Evolutionary conservation across 108 stramenopile genomes (phyloP), one percentile per base, ranked within the genome.

Genomic region (Bacterosira constricta): DNA sequence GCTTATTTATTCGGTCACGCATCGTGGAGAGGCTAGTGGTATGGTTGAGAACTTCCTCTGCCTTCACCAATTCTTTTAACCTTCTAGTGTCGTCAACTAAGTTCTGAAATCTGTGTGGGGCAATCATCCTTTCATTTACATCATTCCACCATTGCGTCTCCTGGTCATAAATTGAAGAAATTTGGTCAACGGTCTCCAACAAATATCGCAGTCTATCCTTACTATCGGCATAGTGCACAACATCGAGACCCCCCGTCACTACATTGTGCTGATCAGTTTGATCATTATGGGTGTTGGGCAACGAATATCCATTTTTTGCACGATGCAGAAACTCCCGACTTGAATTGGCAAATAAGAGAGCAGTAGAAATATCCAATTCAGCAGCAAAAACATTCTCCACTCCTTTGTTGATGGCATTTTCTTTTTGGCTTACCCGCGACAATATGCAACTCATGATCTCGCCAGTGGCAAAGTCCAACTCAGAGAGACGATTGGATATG

Each of bases 11-110:
- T 26, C 79, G 52, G 11, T 67, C 71, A 35, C 60, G 55, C 66
- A 72, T 66, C 10, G 59, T 36, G 12, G 46, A 17, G 4, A 80
- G 47, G 46, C 66, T 25, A 1, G 20, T 35, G 34, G 63, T 25
- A 32, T 80, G 65, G 31, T 57, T 72, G 17, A 80, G 65, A n/a
- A 62, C 45, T 46, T 80, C 71, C 46, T 72, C 79, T 42, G 49
- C 51, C 29, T 32, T 17, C 26, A 56, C 62, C 26, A 68, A 29
- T n/a, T 72, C 47, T 37, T 63, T 70, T 41, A 80, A 53, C 46
- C 54, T 67, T 39, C 36, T 72, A 26, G 71, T 61, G 2, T 39
- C 47, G 10, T 62, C 65, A 37, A 80, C 31, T 6, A 80, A 34
- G 3, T 18, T 30, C 18, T 25, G 39, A 30, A 66, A 68, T 56